Evolutionary conservation across 345 rosid genomes (phyloP).

Genomic region (Alliaria petiolata): DNA sequence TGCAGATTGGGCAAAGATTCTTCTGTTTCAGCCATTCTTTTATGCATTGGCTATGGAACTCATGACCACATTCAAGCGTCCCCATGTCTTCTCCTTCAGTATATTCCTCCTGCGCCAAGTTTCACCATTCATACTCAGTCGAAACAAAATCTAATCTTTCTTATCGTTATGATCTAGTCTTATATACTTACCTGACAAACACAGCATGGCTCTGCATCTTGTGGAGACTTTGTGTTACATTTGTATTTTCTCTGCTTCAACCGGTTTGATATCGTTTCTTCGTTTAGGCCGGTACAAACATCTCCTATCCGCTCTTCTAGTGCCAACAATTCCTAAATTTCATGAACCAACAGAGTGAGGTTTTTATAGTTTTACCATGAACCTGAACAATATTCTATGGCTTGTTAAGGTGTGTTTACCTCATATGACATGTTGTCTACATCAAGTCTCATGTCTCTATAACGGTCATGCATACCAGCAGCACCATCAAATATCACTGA

Average conservation of each 20-base stretch:
- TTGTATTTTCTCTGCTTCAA: constrained; percentile 47
- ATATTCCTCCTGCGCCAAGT: constrained; percentile 62
- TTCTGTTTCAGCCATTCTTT: constrained; percentile 83
- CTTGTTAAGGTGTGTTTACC: constrained; percentile 36
- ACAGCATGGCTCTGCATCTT: constrained; percentile 80
- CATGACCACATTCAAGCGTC: constrained; percentile 73
- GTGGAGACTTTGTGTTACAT: constrained; percentile 18
- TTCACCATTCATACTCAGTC: constrained; percentile 1
- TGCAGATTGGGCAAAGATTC: constrained; percentile 89
- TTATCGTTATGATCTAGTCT: background rate
- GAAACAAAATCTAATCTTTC: background rate
- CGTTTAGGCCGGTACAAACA: constrained; percentile 82
- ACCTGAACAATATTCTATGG: background rate
- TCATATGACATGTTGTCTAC: constrained; percentile 99
- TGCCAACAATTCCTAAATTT: constrained; percentile 71
- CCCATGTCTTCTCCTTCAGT: constrained; percentile 63
- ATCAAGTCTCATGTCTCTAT: constrained; percentile 97
- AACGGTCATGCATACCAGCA: constrained; percentile 69
- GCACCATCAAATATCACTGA: constrained; percentile 58
- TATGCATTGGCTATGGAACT: constrained; percentile 62
- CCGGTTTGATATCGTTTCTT: constrained; percentile 51
- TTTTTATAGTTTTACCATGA: background rate
- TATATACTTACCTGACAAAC: constrained; percentile 62
- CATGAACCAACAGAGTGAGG: background rate
- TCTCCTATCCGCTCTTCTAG: constrained; percentile 91